Percentiles rank a stretch among this genome's conserved stretches.
These are phyloP conservation scores for Lentinula sp. DNA, from an alignment of 768 basidiomycete genomes.

Conservation along the genomic window DNA sequence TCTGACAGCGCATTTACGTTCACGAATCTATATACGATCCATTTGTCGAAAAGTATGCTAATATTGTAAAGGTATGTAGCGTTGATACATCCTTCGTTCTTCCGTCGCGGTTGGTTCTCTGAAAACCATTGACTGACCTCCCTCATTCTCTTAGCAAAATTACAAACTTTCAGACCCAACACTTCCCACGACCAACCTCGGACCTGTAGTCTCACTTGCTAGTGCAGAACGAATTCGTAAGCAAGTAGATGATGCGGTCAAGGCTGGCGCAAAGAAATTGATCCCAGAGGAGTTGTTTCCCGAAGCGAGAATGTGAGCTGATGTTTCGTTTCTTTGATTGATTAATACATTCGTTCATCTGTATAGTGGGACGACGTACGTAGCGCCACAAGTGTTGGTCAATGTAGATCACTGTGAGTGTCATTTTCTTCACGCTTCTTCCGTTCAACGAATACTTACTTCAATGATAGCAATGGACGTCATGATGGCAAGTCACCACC, in stretches of 20 bases:
- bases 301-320: conserved; percentile 57
- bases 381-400: conserved; percentile 87
- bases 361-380: conserved; percentile 71
- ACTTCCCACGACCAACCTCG: conserved; percentile 66
- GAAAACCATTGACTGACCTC: neutral
- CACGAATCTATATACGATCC: conserved; percentile 76
- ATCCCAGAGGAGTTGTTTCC: conserved; percentile 65
- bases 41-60: conserved; percentile 72
- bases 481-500: conserved; percentile 60
- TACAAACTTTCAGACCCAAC: conserved; percentile 90
- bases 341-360: neutral
- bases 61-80: conserved; percentile 58
- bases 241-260: conserved; percentile 81
- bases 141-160: conserved; percentile 30
- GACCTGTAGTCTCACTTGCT: conserved; percentile 87
- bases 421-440: neutral
- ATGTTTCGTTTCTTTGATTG: neutral
- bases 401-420: conserved; percentile 83
- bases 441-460: conserved; percentile 1
- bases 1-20: conserved; percentile 80
- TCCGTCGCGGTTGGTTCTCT: too few species aligned
- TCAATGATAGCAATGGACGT: conserved; percentile 70
- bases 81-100: neutral
- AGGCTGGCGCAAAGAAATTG: conserved; percentile 73
- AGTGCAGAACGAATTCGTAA: conserved; percentile 82